Evolutionary conservation across 2,329 filamentous ascomycete species (phyloP), one percentile per base, ranked within the genome.

Genomic region (Magnaporthiopsis incrustans): DNA sequence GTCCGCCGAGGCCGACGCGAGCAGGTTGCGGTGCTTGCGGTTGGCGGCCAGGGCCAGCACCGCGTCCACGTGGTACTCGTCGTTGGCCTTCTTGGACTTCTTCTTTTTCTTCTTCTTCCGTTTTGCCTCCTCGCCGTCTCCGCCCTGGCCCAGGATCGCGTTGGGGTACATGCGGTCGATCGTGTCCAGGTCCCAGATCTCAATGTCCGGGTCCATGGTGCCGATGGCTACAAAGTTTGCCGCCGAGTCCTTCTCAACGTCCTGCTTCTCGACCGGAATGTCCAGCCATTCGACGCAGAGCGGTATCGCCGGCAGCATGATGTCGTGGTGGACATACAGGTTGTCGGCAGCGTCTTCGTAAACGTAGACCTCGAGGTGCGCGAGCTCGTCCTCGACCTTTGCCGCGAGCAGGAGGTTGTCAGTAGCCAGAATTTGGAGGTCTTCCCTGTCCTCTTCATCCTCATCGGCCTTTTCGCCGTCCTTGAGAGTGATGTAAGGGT

Each of bases 81-180:
- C 90, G 74, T 97, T 98, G 65, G 89, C 85, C 81, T 94, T 95
- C 76, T 89, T 91, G 61, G 85, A 84, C 84, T 93, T 96, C 82
- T 92, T 95, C 79, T 92, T 93, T 77, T 93, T 96, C 78, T 93
- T 95, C 75, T 92, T 93, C 75, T 87, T 88, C 68, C 82, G 77
- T 65, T 81, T 80, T 32, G 82, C 82, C 22, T 79, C 78, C 59
- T 82, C 80, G 2, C 77, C 72, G 59, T 80, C 82, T 53, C 80
- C 82, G 33, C 81, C 81, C 73, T 94, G 90, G 12, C 95, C 95
- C 6, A 99, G 86, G 67, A 99, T 96, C 12, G 94, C 93, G 73
- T 97, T 96, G 27, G 95, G 95, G 73, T 97, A 99, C 90, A 99
- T 96, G 85, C 90, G 91, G 78, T 99, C 95, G 63, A 99, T 87